Conservation (phyloP, 2,329 filamentous ascomycete genomes). For the Neophaeococcomyces aloes region DNA sequence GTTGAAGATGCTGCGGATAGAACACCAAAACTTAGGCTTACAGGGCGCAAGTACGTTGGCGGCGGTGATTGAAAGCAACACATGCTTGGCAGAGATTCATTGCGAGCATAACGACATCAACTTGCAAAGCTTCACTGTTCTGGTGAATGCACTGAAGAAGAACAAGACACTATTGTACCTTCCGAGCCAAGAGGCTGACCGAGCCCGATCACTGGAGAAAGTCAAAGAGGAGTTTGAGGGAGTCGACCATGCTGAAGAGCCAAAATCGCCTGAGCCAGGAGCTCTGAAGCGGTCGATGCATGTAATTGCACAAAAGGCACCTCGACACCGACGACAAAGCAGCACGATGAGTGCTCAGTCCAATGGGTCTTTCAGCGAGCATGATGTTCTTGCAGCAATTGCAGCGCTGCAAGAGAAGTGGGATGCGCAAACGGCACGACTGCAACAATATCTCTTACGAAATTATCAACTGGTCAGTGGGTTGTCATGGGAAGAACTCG, state of each 20-base stretch:
- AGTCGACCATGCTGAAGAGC: constrained; percentile 26
- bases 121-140: constrained; percentile 51
- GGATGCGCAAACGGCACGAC: constrained; percentile 33
- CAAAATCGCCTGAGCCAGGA: constrained; percentile 31
- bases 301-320: constrained; percentile 26
- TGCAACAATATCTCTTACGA: constrained; percentile 35
- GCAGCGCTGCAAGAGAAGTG: constrained; percentile 35
- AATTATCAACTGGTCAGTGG: constrained; percentile 36
- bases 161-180: constrained; percentile 54
- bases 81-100: constrained; percentile 52
- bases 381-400: constrained; percentile 34
- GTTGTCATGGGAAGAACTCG: constrained; percentile 17
- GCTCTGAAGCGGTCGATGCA: constrained; percentile 36
- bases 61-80: constrained; percentile 56
- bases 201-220: constrained; percentile 50
- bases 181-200: constrained; percentile 53
- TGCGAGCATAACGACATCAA: constrained; percentile 61
- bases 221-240: constrained; percentile 47
- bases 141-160: constrained; percentile 56
- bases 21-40: constrained; percentile 58
- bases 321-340: constrained; percentile 15
- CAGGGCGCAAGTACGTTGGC: constrained; percentile 60
- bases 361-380: constrained; percentile 21
- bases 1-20: constrained; percentile 52
- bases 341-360: constrained; percentile 7